phyloP scores from a whole-genome alignment of 164 flowering plant genomes.

The Akebia trifoliata region DNA sequence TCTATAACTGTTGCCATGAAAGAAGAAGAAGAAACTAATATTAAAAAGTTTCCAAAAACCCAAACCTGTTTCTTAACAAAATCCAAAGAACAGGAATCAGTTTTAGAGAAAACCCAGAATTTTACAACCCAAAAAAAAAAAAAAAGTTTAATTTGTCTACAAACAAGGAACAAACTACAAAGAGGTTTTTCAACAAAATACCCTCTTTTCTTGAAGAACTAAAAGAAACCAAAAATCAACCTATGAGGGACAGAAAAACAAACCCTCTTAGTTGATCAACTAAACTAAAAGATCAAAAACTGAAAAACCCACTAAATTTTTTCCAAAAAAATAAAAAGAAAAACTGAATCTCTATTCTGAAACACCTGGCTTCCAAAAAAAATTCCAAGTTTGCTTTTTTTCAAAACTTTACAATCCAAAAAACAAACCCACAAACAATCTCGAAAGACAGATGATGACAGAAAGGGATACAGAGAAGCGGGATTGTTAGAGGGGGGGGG shows the following conservation, averaged over 20 bases:
- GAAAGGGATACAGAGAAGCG: slow-evolving; percentile 83
- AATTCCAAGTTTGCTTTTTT: slow-evolving; percentile 35
- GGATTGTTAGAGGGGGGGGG: slow-evolving; percentile 31
- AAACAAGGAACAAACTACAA: slow-evolving; percentile 18
- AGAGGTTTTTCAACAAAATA: slow-evolving; percentile 15
- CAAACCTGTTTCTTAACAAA: slow-evolving; percentile 45
- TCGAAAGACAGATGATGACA: slow-evolving; percentile 59
- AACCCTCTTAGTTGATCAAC: slow-evolving; percentile 43
- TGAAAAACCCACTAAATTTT: slow-evolving; percentile 1
- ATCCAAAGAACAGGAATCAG: slow-evolving; percentile 37
- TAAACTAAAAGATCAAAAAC: neutral
- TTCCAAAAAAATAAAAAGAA: slow-evolving; percentile 4
- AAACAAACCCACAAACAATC: slow-evolving; percentile 25
- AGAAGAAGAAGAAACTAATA: neutral
- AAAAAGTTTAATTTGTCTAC: slow-evolving; percentile 16
- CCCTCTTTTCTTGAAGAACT: slow-evolving; percentile 18
- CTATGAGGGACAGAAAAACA: slow-evolving; percentile 50
- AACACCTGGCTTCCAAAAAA: slow-evolving; percentile 46
- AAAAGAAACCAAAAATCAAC: slow-evolving; percentile 15
- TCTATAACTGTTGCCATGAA: slow-evolving; percentile 70
- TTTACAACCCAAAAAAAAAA: slow-evolving; percentile 2
- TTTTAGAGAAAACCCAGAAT: slow-evolving; percentile 15
- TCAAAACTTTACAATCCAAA: slow-evolving; percentile 16
- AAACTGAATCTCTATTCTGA: slow-evolving; percentile 65
- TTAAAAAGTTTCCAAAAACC: slow-evolving; percentile 13